A percentile compares a stretch with the other conserved stretches of the same genome.
Evolutionary conservation across 1,284 basidiomycete species (phyloP).

Genomic region (Trametes versicolor): DNA sequence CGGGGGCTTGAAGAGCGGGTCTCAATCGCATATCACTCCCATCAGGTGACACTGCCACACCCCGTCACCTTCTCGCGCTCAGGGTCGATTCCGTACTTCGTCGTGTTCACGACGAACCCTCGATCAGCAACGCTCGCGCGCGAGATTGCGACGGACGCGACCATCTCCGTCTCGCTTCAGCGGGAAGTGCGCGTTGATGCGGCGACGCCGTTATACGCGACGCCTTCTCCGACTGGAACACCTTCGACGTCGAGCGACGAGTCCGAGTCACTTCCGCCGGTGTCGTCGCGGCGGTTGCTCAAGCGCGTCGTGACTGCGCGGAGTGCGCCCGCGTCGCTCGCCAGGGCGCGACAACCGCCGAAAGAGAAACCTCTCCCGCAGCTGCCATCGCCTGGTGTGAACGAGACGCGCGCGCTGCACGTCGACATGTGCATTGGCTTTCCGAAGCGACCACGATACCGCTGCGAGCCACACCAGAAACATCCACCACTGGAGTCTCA

Average conservation of each 20-base stretch:
- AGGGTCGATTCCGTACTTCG: conserved; percentile 70
- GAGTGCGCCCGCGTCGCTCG: conserved; percentile 48
- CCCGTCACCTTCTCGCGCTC: conserved; percentile 65
- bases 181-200: conserved; percentile 62
- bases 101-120: conserved; percentile 72
- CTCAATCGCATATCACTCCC: conserved; percentile 9
- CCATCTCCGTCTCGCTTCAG: conserved; percentile 68
- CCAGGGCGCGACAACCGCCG: conserved; percentile 30
- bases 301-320: conserved; percentile 52
- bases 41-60: conserved; percentile 69
- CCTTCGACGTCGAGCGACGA: conserved; percentile 64
- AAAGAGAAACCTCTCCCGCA: conserved; percentile 57
- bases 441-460: conserved; percentile 68
- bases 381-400: conserved; percentile 52
- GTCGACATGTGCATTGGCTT: conserved; percentile 70
- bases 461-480: conserved; percentile 41
- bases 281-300: conserved; percentile 50
- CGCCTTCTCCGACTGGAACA: conserved; percentile 48
- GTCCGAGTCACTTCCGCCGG: conserved; percentile 47
- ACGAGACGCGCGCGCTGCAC: conserved; percentile 59
- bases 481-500: conserved; percentile 61
- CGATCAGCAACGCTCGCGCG: conserved; percentile 60
- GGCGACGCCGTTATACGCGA: conserved; percentile 35
- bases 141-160: conserved; percentile 75
- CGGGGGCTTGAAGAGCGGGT: not conserved